Conservation (phyloP, 768 basidiomycete genomes). For the Russula ochroleuca region DNA sequence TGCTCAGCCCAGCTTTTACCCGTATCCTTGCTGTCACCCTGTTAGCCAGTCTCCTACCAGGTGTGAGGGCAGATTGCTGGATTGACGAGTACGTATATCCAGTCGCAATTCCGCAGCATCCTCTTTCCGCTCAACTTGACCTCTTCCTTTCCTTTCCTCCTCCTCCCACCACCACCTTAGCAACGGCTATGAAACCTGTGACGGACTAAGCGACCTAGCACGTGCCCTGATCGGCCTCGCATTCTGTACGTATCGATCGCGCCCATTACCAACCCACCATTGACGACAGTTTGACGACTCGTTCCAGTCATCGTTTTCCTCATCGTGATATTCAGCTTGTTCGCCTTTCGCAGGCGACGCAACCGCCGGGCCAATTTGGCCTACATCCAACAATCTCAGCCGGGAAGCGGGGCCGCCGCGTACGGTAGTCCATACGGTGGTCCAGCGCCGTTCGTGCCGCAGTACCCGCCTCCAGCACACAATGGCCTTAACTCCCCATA, state of each 20-base stretch:
- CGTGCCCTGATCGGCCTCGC: background rate
- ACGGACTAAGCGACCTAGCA: conserved; percentile 4
- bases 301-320: conserved; percentile 3
- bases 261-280: background rate
- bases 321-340: background rate
- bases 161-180: background rate
- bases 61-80: conserved; percentile 11
- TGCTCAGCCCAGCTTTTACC: background rate
- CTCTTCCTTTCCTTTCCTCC: background rate
- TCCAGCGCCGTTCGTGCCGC: background rate
- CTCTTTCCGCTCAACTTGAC: background rate
- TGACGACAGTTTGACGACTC: too few species aligned
- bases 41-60: background rate
- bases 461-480: conserved; percentile 15
- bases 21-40: background rate
- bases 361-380: conserved; percentile 2
- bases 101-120: background rate
- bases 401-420: too few species aligned
- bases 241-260: background rate
- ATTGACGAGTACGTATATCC: background rate
- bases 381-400: background rate
- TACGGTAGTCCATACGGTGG: background rate
- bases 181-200: background rate
- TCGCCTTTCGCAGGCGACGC: background rate
- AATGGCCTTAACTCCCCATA: background rate